Conservation (phyloP, 2,329 filamentous ascomycete genomes). For the Hymenoscyphus linearis region DNA sequence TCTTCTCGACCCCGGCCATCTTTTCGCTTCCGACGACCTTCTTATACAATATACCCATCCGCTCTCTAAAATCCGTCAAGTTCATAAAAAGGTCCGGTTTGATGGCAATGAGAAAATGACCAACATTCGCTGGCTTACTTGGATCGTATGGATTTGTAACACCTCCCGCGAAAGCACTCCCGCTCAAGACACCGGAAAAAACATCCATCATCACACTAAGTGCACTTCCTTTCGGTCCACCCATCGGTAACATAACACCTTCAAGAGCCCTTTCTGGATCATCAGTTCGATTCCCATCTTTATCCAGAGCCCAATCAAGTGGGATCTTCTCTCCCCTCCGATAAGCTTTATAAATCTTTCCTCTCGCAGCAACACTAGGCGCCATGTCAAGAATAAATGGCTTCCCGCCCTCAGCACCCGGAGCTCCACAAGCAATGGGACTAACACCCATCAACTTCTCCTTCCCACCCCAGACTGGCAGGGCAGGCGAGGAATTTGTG, state of each 20-base stretch:
- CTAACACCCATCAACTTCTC: slow-evolving; percentile 31
- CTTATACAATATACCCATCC: slow-evolving; percentile 53
- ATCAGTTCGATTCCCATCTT: slow-evolving; percentile 61
- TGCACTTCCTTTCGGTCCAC: slow-evolving; percentile 74
- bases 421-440: slow-evolving; percentile 57
- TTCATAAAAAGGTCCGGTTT: slow-evolving; percentile 72
- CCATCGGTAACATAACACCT: slow-evolving; percentile 82
- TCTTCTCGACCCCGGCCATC: slow-evolving; percentile 50
- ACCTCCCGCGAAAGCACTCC: slow-evolving; percentile 71
- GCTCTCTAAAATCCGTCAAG: slow-evolving; percentile 60
- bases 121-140: slow-evolving; percentile 62
- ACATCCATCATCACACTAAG: slow-evolving; percentile 85
- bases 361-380: slow-evolving; percentile 62
- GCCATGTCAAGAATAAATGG: slow-evolving; percentile 76
- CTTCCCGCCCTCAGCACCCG: slow-evolving; percentile 48
- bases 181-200: slow-evolving; percentile 73
- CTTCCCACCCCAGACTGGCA: slow-evolving; percentile 33
- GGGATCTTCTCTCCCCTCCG: slow-evolving; percentile 66
- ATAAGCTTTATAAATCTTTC: slow-evolving; percentile 67
- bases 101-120: slow-evolving; percentile 67
- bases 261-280: slow-evolving; percentile 66
- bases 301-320: slow-evolving; percentile 68
- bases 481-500: slow-evolving; percentile 32
- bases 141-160: slow-evolving; percentile 74
- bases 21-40: slow-evolving; percentile 49